Conservation (phyloP, 306 rosid genomes). For the Quercus berberidifolia region DNA sequence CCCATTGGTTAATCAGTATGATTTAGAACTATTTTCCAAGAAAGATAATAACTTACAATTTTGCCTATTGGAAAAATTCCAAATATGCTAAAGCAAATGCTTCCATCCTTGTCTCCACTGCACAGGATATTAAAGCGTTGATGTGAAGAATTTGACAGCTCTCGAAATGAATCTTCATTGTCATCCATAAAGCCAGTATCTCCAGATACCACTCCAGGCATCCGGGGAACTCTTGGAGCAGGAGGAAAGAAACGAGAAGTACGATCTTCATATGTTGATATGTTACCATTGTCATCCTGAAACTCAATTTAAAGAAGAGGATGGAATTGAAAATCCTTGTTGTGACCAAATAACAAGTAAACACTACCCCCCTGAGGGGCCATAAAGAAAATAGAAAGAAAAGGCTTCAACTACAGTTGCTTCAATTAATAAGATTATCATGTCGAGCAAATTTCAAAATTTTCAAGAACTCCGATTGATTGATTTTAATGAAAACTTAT, state of each 20-base stretch:
- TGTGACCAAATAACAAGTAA: background rate
- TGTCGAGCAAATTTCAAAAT: background rate
- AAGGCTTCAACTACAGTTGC: background rate
- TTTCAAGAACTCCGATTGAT: background rate
- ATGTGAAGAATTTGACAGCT: conserved; percentile 81
- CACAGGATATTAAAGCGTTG: conserved; percentile 84
- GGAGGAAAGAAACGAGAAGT: conserved; percentile 93
- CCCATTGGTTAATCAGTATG: conserved; percentile 9
- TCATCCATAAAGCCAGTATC: conserved; percentile 88
- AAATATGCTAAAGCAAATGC: conserved; percentile 87
- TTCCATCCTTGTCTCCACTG: conserved; percentile 90
- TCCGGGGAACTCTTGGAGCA: conserved; percentile 81
- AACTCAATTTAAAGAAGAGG: conserved; percentile 25
- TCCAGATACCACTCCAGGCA: conserved; percentile 92
- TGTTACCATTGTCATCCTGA: conserved; percentile 57
- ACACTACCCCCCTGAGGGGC: background rate
- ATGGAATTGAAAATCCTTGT: background rate
- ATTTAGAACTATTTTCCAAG: conserved; percentile 9
- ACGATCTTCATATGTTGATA: conserved; percentile 80
- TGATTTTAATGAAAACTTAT: background rate
- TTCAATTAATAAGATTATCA: background rate
- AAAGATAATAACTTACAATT: conserved; percentile 54
- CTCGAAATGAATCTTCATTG: conserved; percentile 71
- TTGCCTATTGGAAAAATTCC: conserved; percentile 89
- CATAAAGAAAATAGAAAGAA: background rate